Evolutionary conservation across 768 basidiomycete species (phyloP).

Genomic region (Serpula lacrymans): DNA sequence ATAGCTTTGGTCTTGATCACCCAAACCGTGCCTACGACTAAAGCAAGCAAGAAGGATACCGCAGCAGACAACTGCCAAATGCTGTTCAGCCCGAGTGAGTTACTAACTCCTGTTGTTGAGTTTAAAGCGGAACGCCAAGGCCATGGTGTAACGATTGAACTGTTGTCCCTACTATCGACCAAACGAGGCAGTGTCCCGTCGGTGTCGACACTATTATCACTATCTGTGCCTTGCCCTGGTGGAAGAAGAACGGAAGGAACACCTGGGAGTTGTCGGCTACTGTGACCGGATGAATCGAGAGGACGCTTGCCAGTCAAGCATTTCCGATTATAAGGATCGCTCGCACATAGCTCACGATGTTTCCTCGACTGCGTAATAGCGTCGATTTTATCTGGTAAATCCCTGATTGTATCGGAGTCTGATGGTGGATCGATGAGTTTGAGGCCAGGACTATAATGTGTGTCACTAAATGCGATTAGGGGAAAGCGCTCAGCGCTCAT

Average conservation of each 20-base stretch:
- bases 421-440: slow-evolving; percentile 35
- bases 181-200: slow-evolving; percentile 14
- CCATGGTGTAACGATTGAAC: slow-evolving; percentile 9
- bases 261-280: slow-evolving; percentile 59
- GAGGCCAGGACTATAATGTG: slow-evolving; percentile 30
- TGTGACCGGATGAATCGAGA: slow-evolving; percentile 46
- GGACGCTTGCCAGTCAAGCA: slow-evolving; percentile 63
- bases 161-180: slow-evolving; percentile 13
- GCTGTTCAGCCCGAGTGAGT: no score
- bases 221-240: slow-evolving; percentile 16
- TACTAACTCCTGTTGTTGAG: slow-evolving; percentile 1
- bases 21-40: slow-evolving; percentile 20
- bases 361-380: slow-evolving; percentile 43
- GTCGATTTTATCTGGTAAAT: slow-evolving; percentile 42
- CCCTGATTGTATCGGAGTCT: slow-evolving; percentile 19
- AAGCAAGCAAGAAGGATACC: slow-evolving; percentile 20
- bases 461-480: slow-evolving; percentile 68
- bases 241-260: slow-evolving; percentile 38
- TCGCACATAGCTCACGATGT: slow-evolving; percentile 36
- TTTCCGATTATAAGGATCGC: slow-evolving; percentile 42
- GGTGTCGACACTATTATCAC: slow-evolving; percentile 8
- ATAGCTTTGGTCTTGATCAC: slow-evolving; percentile 21
- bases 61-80: slow-evolving; percentile 14
- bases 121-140: slow-evolving; percentile 7
- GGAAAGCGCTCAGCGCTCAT: slow-evolving; percentile 83